These are phyloP conservation scores for Taphrina sp. DNA, from an alignment of 1,139 yeast genomes.

Conservation along the genomic window DNA sequence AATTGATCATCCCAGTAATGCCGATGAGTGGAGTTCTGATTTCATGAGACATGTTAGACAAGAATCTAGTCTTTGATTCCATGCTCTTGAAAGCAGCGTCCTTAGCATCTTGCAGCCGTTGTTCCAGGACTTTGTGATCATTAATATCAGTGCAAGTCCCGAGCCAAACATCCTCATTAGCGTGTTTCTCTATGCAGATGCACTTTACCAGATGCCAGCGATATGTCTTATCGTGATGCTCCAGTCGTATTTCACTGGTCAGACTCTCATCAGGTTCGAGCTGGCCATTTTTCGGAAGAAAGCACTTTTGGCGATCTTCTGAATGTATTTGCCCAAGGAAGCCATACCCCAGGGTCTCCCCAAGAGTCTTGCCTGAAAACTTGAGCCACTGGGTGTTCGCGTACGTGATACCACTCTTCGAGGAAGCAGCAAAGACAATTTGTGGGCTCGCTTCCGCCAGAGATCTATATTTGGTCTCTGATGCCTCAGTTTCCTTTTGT, in stretches of 20 bases:
- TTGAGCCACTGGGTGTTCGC: slow-evolving; percentile 45
- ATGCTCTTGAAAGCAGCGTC: slow-evolving; percentile 43
- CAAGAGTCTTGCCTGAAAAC: slow-evolving; percentile 42
- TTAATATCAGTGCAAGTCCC: slow-evolving; percentile 46
- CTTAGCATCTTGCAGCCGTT: slow-evolving; percentile 61
- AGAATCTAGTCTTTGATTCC: slow-evolving; percentile 37
- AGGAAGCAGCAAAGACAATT: slow-evolving; percentile 44
- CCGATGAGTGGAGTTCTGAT: slow-evolving; percentile 90
- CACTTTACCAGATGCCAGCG: slow-evolving; percentile 43
- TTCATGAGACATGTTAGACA: slow-evolving; percentile 54
- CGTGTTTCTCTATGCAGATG: slow-evolving; percentile 42
- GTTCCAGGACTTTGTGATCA: slow-evolving; percentile 50
- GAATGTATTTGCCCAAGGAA: slow-evolving; percentile 42
- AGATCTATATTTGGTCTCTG: slow-evolving; percentile 44
- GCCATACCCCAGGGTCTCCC: slow-evolving; percentile 43
- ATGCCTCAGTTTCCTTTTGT: slow-evolving; percentile 43
- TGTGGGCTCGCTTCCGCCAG: slow-evolving; percentile 45
- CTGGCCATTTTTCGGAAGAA: slow-evolving; percentile 38
- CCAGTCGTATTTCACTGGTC: slow-evolving; percentile 39
- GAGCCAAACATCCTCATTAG: slow-evolving; percentile 42
- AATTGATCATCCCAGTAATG: slow-evolving; percentile 91
- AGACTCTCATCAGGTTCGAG: slow-evolving; percentile 37
- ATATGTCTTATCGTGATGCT: slow-evolving; percentile 43
- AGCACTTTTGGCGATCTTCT: slow-evolving; percentile 42
- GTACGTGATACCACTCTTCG: slow-evolving; percentile 42